Evolutionary conservation across 345 rosid genomes (phyloP), one percentile per base, ranked within the genome.

Genomic region (Noccaea bulbosa): DNA sequence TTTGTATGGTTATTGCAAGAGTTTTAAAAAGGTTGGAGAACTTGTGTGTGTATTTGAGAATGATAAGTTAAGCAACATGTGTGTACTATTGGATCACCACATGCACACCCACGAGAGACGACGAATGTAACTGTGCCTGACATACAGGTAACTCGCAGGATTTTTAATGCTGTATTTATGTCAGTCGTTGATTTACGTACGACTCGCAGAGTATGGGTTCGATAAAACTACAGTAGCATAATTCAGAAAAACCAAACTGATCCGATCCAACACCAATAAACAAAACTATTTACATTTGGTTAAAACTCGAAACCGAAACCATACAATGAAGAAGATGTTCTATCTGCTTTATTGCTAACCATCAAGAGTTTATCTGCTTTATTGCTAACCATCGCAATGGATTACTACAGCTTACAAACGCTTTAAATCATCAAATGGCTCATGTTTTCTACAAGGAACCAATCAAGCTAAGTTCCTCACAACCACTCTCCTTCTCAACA

Each of bases 331-430:
- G 30, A 27, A 27, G 30, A 27, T 27, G 30, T 20, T 20, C 22
- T 20, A 20, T 20, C 30, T 27, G 30, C 30, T 27, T 27, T 27
- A 27, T 27, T 27, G 30, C 30, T 27, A 27, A 4, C 30, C 30
- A 27, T 27, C 4, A 20, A 20, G 22, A 20, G 22, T 20, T 20
- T 20, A 22, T 22, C 24, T 22, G 24, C 24, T 22, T 22, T 22
- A 22, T 22, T 22, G 24, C 24, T 22, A 22, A 2, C 24, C 24
- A 22, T 22, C 2, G 2, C 2, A 58, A 8, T 46, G 91, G 91
- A 35, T 65, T 84, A 3, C 49, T 84, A 51, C 81, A 86, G 84
- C 83, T 88, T 0, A 86, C 91, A 49, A 78, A 86, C 67, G 76
- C 76, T 58, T 55, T 74, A 14, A 7, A 78, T 1, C 54, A 54